Percentiles rank a stretch among this genome's conserved stretches.
Conservation (phyloP, 768 basidiomycete genomes). For the Auricularia sp. region DNA sequence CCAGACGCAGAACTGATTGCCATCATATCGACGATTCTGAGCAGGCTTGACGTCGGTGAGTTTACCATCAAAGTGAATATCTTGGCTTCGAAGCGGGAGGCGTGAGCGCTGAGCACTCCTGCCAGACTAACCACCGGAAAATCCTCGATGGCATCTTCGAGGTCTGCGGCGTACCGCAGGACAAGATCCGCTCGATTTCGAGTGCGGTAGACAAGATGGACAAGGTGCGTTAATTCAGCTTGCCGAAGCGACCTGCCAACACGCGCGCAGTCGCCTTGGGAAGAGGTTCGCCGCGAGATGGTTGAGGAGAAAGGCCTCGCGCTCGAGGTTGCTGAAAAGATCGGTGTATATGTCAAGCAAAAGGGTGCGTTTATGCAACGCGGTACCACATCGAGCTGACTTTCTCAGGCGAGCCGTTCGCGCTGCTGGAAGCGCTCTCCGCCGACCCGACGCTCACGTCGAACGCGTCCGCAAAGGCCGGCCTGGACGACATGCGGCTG, state of each 20-base stretch:
- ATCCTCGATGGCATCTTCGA: constrained; percentile 96
- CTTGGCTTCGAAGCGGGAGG: no score
- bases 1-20: constrained; percentile 89
- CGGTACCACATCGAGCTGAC: no score
- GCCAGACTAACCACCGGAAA: constrained; percentile 90
- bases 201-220: constrained; percentile 98
- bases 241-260: no score
- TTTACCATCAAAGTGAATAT: constrained; percentile 76
- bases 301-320: constrained; percentile 88
- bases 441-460: constrained; percentile 53
- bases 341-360: constrained; percentile 92
- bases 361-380: no score
- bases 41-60: constrained; percentile 81
- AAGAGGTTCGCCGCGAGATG: constrained; percentile 93
- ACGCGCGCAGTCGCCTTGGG: constrained; percentile 90
- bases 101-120: no score
- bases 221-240: no score
- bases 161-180: constrained; percentile 85
- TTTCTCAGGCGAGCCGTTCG: constrained; percentile 63
- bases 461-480: constrained; percentile 69
- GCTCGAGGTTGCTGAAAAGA: constrained; percentile 73
- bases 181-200: constrained; percentile 86
- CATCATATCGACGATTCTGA: constrained; percentile 70
- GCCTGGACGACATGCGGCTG: constrained; percentile 76
- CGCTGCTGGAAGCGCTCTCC: constrained; percentile 62